Base-by-base conservation (phyloP, 176 grass and related monocot species). In the Lolium multiflorum region DNA sequence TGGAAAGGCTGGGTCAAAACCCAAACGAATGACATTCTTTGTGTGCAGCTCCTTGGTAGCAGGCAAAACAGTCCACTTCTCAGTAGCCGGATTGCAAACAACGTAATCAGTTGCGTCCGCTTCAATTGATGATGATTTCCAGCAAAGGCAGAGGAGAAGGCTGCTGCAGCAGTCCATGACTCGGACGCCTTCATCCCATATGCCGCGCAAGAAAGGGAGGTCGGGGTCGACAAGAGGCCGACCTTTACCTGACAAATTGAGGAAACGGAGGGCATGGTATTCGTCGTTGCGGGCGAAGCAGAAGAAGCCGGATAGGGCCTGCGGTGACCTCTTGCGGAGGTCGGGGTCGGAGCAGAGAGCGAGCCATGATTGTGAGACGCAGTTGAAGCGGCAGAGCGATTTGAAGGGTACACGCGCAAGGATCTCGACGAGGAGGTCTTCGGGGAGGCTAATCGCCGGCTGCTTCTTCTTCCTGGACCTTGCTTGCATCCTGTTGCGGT, bases 251-350 rank as follows among this genome's bases (percentile, higher is more conserved):
- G 58, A 60, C n/a, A 60, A 11, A 60, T 71, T 71, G 17, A 41
- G 8, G 67, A 43, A 70, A 38, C 67, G 35, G 0, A 70, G 35
- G 8, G 43, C 67, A 9, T n/a, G 1, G 16, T 37, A 3, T 0
- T 70, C 4, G 37, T 41, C 67, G 7, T 70, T 37, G 35, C 9
- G 37, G 37, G 67, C 18, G 67, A 41, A 70, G 67, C 37, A 70
- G 68, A 71, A 71, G 68, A 71, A 71, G 9, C 68, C 68, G 18
- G 68, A 71, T 20, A 71, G 38, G 38, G 38, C 18, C 68, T 71
- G 68, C 8, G n/a, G 58, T 3, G n/a, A 60, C 58, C n/a, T 60
- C 58, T 60, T 22, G 58, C n/a, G 58, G 2, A 71, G 38, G 9
- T 0, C 38, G 7, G 38, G 68, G 68, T 71, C 68, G 18, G 68